These are phyloP conservation scores for Cystofilobasidium capitatum DNA, from an alignment of 768 basidiomycete species.

Conservation along the genomic window DNA sequence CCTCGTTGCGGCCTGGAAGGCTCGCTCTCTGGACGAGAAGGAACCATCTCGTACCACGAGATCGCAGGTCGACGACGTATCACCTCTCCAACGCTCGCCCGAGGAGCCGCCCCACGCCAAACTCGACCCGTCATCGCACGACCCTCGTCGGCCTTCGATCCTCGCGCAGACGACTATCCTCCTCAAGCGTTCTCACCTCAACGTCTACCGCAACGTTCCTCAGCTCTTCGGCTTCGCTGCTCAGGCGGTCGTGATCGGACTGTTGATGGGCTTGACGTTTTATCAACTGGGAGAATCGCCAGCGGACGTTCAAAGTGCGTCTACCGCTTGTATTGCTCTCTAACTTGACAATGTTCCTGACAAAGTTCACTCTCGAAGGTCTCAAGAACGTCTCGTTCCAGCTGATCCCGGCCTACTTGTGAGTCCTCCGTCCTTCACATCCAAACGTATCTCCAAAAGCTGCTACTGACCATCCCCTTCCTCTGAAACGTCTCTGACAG, in stretches of 20 bases:
- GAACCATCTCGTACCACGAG: not conserved
- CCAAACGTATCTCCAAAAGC: too few species aligned
- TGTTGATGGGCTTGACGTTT: constrained; percentile 43
- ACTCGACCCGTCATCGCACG: not conserved
- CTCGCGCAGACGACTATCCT: constrained; percentile 34
- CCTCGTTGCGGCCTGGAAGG: constrained; percentile 41
- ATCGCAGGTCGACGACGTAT: too few species aligned
- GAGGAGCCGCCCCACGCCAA: not conserved
- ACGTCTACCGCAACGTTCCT: constrained; percentile 35
- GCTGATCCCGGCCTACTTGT: constrained; percentile 11
- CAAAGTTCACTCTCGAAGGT: too few species aligned
- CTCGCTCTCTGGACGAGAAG: not conserved
- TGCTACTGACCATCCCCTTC: too few species aligned
- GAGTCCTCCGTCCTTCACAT: constrained; percentile 21
- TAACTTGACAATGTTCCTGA: constrained; percentile 29
- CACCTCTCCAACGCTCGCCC: not conserved
- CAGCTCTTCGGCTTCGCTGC: constrained; percentile 27
- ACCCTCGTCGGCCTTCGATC: constrained; percentile 30
- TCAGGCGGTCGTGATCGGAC: constrained; percentile 30
- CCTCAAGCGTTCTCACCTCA: constrained; percentile 33
- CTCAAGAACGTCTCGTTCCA: constrained; percentile 18
- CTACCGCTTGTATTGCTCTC: constrained; percentile 39
- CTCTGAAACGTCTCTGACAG: too few species aligned
- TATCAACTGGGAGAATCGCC: constrained; percentile 40
- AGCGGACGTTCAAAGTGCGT: constrained; percentile 39